Evolutionary conservation across 345 rosid genomes (phyloP), one percentile per base, ranked within the genome.

Genomic region (Turnera subulata): DNA sequence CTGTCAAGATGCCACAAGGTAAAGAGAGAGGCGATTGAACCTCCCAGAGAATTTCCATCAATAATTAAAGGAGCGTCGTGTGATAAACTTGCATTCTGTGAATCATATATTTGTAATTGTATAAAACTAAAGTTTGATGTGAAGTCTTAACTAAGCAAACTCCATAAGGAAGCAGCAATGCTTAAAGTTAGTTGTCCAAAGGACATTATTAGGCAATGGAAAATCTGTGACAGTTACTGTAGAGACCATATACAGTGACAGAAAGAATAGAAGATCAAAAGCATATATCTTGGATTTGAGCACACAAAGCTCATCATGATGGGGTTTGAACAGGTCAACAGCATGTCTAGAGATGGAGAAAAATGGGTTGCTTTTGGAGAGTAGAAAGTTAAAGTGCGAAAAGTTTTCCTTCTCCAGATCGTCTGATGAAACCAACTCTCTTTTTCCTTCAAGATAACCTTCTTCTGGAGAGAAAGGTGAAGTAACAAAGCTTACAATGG

Each of bases 1-100:
- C 18, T 55, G 39, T 75, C 77, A 5, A 85, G 75, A 67, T 87
- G 71, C 84, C 80, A 76, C 25, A 90, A 58, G 2, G 91, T 80
- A 56, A 82, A 83, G 48, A 90, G 89, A 49, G 82, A 77, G 24
- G 95, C 97, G 18, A 87, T 55, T 0, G 83, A 77, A 60, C 91
- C 97, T 68, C 87, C 93, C 20, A 85, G 61, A 15, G 68, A 61
- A 43, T 69, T 65, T 45, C 95, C 96, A 1, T 87, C 70, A n/a
- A 90, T 57, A 55, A 90, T 70, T 37, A 73, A 65, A 1, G 63
- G 77, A 11, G 55, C 25, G 8, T 63, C 51, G 45, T 13, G 46
- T 23, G 21, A 42, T 33, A 53, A 37, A 17, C 56, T 21, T 13
- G 48, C 39, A 2, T 38, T 18, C 6, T 12, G 21, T 10, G 37